Conservation (phyloP, 2,329 filamentous ascomycete genomes). For the Tolypocladium tundrense region DNA sequence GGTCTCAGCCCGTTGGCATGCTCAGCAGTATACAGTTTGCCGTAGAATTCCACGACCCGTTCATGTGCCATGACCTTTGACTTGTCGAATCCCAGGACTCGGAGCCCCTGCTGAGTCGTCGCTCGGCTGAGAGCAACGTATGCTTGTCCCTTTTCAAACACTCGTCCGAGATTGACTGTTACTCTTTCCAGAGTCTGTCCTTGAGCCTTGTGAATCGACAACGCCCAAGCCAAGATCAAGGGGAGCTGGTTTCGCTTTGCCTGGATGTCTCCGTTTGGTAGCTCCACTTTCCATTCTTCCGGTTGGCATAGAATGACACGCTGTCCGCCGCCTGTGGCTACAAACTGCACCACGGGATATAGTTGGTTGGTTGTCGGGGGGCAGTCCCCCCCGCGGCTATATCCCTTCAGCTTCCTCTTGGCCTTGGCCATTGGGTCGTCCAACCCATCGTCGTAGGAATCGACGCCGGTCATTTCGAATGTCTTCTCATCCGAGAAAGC, state of each 20-base stretch:
- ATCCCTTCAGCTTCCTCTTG: constrained; percentile 47
- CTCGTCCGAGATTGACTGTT: constrained; percentile 82
- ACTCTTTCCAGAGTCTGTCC: constrained; percentile 90
- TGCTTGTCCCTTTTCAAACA: constrained; percentile 96
- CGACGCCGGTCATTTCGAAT: constrained; percentile 27
- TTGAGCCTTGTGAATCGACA: constrained; percentile 97
- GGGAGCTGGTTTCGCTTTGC: constrained; percentile 76
- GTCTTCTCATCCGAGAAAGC: constrained; percentile 28
- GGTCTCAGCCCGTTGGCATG: constrained; percentile 26
- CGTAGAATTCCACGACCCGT: constrained; percentile 76
- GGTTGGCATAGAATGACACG: constrained; percentile 63
- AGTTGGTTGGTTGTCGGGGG: constrained; percentile 39
- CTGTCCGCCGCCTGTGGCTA: constrained; percentile 59
- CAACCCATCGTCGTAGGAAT: constrained; percentile 31
- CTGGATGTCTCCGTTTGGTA: constrained; percentile 90
- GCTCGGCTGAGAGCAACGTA: constrained; percentile 95
- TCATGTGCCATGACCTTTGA: constrained; percentile 91
- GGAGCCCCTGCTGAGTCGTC: constrained; percentile 74
- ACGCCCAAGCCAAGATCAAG: constrained; percentile 88
- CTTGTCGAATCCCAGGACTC: constrained; percentile 82
- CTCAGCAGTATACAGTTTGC: constrained; percentile 66
- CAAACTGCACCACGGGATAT: constrained; percentile 80
- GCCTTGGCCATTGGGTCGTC: constrained; percentile 34
- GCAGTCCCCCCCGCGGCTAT: constrained; percentile 28
- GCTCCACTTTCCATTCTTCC: constrained; percentile 92